phyloP scores from a whole-genome alignment of 2,329 filamentous ascomycete genomes.

The Xylariaceae sp. region DNA sequence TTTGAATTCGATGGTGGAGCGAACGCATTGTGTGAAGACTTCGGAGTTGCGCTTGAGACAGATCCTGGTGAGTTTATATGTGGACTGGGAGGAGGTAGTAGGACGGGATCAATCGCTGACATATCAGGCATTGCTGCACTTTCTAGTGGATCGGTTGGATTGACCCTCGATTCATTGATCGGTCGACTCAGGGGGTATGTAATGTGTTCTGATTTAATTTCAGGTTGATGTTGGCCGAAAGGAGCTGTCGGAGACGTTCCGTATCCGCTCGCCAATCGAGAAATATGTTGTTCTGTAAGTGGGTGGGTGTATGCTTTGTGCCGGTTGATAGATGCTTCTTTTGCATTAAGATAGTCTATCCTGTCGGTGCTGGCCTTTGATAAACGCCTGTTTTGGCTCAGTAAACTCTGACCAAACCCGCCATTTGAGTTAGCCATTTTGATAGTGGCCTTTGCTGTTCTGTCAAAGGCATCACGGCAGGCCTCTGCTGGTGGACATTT shows the following conservation, averaged over 20 bases:
- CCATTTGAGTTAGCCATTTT: slow-evolving; percentile 90
- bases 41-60: slow-evolving; percentile 32
- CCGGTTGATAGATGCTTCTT: slow-evolving; percentile 30
- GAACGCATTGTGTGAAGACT: slow-evolving; percentile 26
- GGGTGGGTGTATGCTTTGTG: slow-evolving; percentile 20
- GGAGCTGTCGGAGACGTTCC: slow-evolving; percentile 20
- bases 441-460: slow-evolving; percentile 91
- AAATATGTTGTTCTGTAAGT: slow-evolving; percentile 20
- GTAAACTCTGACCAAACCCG: slow-evolving; percentile 64
- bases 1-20: slow-evolving; percentile 21
- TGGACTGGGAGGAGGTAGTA: slow-evolving; percentile 43
- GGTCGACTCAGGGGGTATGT: slow-evolving; percentile 37
- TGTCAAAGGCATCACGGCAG: slow-evolving; percentile 89
- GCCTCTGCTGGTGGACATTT: slow-evolving; percentile 95
- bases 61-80: slow-evolving; percentile 34
- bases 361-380: slow-evolving; percentile 24
- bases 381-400: slow-evolving; percentile 27
- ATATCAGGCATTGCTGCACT: slow-evolving; percentile 32
- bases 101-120: slow-evolving; percentile 40
- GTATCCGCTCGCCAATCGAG: slow-evolving; percentile 21
- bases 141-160: slow-evolving; percentile 36
- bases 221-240: slow-evolving; percentile 29
- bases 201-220: slow-evolving; percentile 37
- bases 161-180: slow-evolving; percentile 38
- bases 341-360: slow-evolving; percentile 28